Evolutionary conservation across 306 rosid genomes (phyloP).

Genomic region (Comarum palustre): DNA sequence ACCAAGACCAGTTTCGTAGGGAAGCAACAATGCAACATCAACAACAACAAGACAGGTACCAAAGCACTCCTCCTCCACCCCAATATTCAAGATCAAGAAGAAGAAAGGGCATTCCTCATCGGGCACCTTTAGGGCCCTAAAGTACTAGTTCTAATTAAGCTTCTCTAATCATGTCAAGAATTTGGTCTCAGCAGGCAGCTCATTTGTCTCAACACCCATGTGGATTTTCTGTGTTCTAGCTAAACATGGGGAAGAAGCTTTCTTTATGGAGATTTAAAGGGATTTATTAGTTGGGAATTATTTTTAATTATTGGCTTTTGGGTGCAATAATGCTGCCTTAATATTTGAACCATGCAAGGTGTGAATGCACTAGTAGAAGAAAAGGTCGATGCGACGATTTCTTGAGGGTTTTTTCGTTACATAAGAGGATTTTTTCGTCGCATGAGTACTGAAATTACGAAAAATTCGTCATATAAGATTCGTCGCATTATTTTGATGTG

Average conservation of each 20-base stretch:
- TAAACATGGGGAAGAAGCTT: constrained; percentile 38
- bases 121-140: constrained; percentile 66
- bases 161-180: constrained; percentile 4
- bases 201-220: constrained; percentile 38
- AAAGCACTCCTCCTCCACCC: constrained; percentile 25
- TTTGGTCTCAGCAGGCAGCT: constrained; percentile 37
- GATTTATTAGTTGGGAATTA: constrained; percentile 10
- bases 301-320: constrained; percentile 25
- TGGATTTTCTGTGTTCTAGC: constrained; percentile 32
- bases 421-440: too few relatives aligned
- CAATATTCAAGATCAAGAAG: constrained; percentile 54
- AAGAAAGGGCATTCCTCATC: constrained; percentile 66
- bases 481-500: too few relatives aligned
- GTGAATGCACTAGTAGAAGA: too few relatives aligned
- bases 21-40: constrained; percentile 34
- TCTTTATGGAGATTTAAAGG: constrained; percentile 31
- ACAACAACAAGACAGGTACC: constrained; percentile 26
- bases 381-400: too few relatives aligned
- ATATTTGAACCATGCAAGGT: constrained; percentile 39
- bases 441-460: too few relatives aligned
- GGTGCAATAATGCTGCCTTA: constrained; percentile 46
- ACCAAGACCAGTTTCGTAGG: constrained; percentile 33
- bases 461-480: too few relatives aligned
- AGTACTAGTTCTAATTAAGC: background rate
- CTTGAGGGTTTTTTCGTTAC: too few relatives aligned